Evolutionary conservation across 1,284 basidiomycete genomes (phyloP).

Genomic region (Moniliophthora roreri): DNA sequence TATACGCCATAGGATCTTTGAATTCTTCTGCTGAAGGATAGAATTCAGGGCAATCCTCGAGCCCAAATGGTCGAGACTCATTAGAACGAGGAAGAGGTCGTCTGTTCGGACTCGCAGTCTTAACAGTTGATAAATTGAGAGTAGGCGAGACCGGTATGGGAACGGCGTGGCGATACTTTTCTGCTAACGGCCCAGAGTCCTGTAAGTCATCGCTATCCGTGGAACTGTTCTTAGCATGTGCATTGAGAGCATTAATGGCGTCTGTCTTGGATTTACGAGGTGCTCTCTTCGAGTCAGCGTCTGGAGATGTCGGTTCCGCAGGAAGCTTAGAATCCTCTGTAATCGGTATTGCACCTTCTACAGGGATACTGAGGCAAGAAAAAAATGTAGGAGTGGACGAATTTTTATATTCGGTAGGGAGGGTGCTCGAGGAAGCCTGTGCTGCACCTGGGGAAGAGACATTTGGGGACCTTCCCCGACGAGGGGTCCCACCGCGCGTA

Average conservation of each 20-base stretch:
- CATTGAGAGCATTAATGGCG: conserved; percentile 73
- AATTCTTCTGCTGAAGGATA: conserved; percentile 91
- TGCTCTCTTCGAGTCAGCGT: conserved; percentile 58
- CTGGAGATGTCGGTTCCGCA: conserved; percentile 26
- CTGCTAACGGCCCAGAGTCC: conserved; percentile 37
- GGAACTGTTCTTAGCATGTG: conserved; percentile 57
- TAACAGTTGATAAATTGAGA: conserved; percentile 70
- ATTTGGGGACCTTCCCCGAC: conserved; percentile 56
- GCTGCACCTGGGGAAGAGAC: conserved; percentile 43
- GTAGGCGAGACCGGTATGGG: conserved; percentile 60
- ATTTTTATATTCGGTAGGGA: conserved; percentile 42
- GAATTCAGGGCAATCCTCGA: conserved; percentile 90
- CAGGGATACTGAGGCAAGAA: conserved; percentile 66
- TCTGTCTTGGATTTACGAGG: conserved; percentile 87
- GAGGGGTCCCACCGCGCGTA: conserved; percentile 52
- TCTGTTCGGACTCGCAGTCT: conserved; percentile 52
- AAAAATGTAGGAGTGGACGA: conserved; percentile 53
- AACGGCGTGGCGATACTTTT: conserved; percentile 47
- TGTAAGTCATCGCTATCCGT: conserved; percentile 47
- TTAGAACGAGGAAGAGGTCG: conserved; percentile 32
- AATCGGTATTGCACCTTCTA: conserved; percentile 62
- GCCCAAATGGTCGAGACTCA: conserved; percentile 71
- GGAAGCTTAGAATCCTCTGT: conserved; percentile 28
- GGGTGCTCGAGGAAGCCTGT: conserved; percentile 37
- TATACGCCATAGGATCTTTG: conserved; percentile 94